Conservation (phyloP, 768 basidiomycete genomes). For the Boletus subcaerulescens region DNA sequence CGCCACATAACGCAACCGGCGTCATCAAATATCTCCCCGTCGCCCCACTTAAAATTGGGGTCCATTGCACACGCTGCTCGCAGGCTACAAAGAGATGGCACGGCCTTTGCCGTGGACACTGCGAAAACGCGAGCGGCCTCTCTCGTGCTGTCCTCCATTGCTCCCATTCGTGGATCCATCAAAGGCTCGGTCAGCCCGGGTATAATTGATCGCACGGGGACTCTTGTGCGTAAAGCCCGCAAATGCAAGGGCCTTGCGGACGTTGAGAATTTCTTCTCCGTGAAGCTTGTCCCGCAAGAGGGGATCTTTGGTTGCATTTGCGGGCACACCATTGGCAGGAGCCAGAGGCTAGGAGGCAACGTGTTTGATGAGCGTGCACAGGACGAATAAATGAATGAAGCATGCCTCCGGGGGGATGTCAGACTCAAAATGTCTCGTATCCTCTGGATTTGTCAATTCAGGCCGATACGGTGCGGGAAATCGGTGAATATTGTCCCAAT, state of each 20-base stretch:
- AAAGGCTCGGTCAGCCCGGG: constrained; percentile 71
- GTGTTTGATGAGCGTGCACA: constrained; percentile 29
- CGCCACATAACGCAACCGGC: constrained; percentile 32
- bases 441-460: constrained; percentile 74
- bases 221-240: constrained; percentile 91
- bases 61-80: constrained; percentile 26
- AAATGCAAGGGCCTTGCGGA: constrained; percentile 89
- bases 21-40: constrained; percentile 27
- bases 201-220: constrained; percentile 74
- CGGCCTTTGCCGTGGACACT: constrained; percentile 68
- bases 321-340: constrained; percentile 80
- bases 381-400: constrained; percentile 26
- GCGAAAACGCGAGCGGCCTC: constrained; percentile 66
- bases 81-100: constrained; percentile 75
- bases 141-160: constrained; percentile 46
- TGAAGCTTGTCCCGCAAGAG: constrained; percentile 82
- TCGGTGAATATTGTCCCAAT: constrained; percentile 84
- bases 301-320: constrained; percentile 86
- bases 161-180: constrained; percentile 52
- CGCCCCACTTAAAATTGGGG: constrained; percentile 23
- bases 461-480: constrained; percentile 88
- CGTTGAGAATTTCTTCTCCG: constrained; percentile 82
- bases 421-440: constrained; percentile 93
- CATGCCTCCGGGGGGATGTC: constrained; percentile 89
- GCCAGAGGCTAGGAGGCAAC: constrained; percentile 67